These are phyloP conservation scores for Euphorbia celastroides DNA, from an alignment of 441 rosid genomes.

Conservation along the genomic window DNA sequence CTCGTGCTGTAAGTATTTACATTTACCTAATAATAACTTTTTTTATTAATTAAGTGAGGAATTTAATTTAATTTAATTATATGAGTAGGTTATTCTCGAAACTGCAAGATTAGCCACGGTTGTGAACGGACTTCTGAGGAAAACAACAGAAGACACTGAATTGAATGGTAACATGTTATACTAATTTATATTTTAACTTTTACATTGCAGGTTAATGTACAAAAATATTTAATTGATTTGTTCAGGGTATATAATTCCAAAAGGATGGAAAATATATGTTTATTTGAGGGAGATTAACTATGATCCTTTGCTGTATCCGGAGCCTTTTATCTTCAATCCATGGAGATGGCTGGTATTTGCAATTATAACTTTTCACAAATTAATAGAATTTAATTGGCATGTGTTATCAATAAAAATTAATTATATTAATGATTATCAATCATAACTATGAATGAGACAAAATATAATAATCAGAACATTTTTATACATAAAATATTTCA, in stretches of 20 bases:
- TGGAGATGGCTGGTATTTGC: constrained; percentile 87
- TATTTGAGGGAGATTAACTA: constrained; percentile 84
- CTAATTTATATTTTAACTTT: constrained; percentile 12
- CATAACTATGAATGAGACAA: no score
- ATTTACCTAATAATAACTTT: not conserved
- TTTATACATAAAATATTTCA: no score
- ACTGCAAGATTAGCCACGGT: constrained; percentile 85
- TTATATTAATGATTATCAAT: no score
- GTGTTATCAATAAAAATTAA: no score
- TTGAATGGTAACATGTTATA: constrained; percentile 49
- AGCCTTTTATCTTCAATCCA: constrained; percentile 73
- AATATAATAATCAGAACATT: no score
- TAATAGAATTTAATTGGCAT: no score
- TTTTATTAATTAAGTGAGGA: not conserved
- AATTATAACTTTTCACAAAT: no score
- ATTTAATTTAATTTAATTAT: not conserved
- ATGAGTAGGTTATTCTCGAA: constrained; percentile 65
- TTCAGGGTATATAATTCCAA: constrained; percentile 72
- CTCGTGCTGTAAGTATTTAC: constrained; percentile 69
- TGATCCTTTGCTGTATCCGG: constrained; percentile 60
- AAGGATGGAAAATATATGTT: constrained; percentile 93
- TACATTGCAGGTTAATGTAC: not conserved
- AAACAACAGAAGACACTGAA: constrained; percentile 74
- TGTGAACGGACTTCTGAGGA: constrained; percentile 85
- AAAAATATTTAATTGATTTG: not conserved